Evolutionary conservation across 2,329 filamentous ascomycete genomes (phyloP).

Genomic region (Fusarium phyllophilum): DNA sequence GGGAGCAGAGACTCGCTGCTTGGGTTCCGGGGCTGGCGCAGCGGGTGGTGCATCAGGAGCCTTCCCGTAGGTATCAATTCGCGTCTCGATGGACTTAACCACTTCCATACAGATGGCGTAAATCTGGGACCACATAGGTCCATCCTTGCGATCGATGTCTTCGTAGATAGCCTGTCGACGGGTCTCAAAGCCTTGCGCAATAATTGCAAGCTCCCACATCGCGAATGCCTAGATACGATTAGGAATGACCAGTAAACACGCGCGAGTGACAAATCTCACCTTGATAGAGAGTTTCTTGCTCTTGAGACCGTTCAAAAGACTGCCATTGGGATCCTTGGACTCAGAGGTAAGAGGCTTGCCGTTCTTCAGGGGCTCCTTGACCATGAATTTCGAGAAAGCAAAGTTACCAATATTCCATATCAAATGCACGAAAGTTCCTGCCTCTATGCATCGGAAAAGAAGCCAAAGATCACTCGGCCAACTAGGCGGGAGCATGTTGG

Average conservation of each 20-base stretch:
- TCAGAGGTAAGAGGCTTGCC: slow-evolving; percentile 84
- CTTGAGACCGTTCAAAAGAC: slow-evolving; percentile 83
- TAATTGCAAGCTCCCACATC: slow-evolving; percentile 88
- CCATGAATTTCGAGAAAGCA: slow-evolving; percentile 83
- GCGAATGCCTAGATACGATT: slow-evolving; percentile 73
- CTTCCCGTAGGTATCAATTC: slow-evolving; percentile 72
- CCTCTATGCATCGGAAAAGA: slow-evolving; percentile 64
- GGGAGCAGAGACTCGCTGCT: slow-evolving; percentile 52
- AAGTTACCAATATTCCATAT: slow-evolving; percentile 83
- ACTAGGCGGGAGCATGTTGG: slow-evolving; percentile 68
- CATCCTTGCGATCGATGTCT: slow-evolving; percentile 85
- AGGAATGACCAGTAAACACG: slow-evolving; percentile 3
- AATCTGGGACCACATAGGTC: slow-evolving; percentile 84
- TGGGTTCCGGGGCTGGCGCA: slow-evolving; percentile 45
- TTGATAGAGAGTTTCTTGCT: slow-evolving; percentile 82
- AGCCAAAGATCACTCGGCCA: slow-evolving; percentile 68
- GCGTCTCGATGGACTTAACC: slow-evolving; percentile 72
- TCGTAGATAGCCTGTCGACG: slow-evolving; percentile 84
- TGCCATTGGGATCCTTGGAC: slow-evolving; percentile 91
- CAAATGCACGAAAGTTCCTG: slow-evolving; percentile 73
- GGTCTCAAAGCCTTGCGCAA: slow-evolving; percentile 78
- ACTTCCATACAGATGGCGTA: slow-evolving; percentile 74
- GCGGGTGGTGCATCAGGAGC: slow-evolving; percentile 50
- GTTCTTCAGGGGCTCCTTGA: slow-evolving; percentile 84
- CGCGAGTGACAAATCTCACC: slow-evolving; percentile 54